Evolutionary conservation across 257 asterid species (phyloP), one percentile per base, ranked within the genome.

Genomic region (Solanum pennellii): DNA sequence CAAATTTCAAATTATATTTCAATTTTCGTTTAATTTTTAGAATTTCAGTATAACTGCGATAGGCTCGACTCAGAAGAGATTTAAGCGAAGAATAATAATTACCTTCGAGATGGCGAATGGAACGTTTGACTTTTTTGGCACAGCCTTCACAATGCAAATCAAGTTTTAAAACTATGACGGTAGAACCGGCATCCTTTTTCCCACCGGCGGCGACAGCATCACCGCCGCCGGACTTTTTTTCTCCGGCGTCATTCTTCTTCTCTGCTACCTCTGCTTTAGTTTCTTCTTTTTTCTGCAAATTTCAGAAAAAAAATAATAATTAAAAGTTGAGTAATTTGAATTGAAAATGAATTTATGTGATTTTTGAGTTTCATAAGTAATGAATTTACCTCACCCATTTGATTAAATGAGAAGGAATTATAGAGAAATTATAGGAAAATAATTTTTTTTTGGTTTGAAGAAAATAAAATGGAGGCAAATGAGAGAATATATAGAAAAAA

Each of bases 131-230:
- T 92, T 96, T 96, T 89, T 94, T 93, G 37, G 99, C 98, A 86
- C 99, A 96, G 47, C 99, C 99, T 88, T 93, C 97, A 89, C 99
- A 96, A 93, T 96, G 99, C 88, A 96, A 95, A 79, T 96, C 98
- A 76, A 95, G 84, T 90, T 95, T 95, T 92, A 95, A 69, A 52
- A 93, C 94, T 87, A 91, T 94, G 88, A 93, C 82, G 87, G 79
- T 56, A 8, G 93, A 80, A 13, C 82, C 92, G 27, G 41, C 93
- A 11, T 84, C 93, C 37, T 90, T 90, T 93, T 89, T 92, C 16
- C 85, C 96, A 35, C 37, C 37, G 37, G 37, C 37, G 37, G 37
- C 37, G 12, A 9, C 66, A 39, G 7, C 89, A 29, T 18, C 89
- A 27, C 16, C 89, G 42, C 68, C 89, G 82, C 49, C 90, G 0